Evolutionary conservation across 2,329 filamentous ascomycete genomes (phyloP).

Genomic region (Fusarium caatingaense): DNA sequence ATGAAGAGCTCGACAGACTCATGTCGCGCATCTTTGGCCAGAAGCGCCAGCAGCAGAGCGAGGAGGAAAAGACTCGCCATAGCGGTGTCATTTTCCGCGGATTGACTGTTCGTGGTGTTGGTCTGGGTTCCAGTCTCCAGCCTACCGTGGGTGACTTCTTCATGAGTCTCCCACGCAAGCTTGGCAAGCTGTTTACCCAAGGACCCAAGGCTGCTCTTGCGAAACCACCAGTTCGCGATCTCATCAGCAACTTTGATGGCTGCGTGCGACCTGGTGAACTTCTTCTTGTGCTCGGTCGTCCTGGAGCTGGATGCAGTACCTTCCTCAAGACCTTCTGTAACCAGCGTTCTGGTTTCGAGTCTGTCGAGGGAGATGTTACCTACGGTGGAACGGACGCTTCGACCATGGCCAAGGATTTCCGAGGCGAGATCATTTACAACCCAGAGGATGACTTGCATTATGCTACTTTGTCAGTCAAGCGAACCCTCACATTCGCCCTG

Average conservation of each 20-base stretch:
- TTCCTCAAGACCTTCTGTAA: constrained; percentile 79
- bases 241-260: constrained; percentile 73
- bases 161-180: constrained; percentile 59
- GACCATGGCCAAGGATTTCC: constrained; percentile 64
- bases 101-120: constrained; percentile 76
- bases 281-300: constrained; percentile 74
- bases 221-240: constrained; percentile 70
- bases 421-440: constrained; percentile 73
- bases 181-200: constrained; percentile 62
- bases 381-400: constrained; percentile 64
- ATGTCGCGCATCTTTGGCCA: constrained; percentile 79
- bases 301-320: constrained; percentile 76
- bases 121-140: constrained; percentile 69
- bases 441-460: constrained; percentile 79
- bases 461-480: constrained; percentile 73
- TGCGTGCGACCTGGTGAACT: constrained; percentile 78
- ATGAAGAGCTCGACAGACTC: constrained; percentile 66
- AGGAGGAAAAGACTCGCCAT: constrained; percentile 77
- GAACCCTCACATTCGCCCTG: constrained; percentile 75
- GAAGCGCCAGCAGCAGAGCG: constrained; percentile 71
- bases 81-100: constrained; percentile 77
- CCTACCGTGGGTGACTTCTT: constrained; percentile 73
- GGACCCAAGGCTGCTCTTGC: constrained; percentile 62
- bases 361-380: constrained; percentile 72
- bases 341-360: constrained; percentile 71